These are phyloP conservation scores for Penicillium odoratum DNA, from an alignment of 495 filamentous ascomycete genomes.

Conservation along the genomic window DNA sequence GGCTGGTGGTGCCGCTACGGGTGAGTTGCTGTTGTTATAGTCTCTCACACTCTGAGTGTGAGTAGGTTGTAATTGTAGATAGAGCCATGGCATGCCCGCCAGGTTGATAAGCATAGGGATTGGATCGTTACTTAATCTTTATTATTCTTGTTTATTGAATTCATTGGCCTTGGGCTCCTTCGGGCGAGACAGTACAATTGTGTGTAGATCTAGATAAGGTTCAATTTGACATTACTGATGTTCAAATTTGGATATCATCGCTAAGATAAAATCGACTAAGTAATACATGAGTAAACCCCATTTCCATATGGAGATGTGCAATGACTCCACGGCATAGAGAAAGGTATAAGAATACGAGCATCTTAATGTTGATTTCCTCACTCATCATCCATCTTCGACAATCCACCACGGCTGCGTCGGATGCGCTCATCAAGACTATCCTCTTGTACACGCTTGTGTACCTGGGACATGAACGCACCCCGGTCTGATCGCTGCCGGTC, in stretches of 20 bases:
- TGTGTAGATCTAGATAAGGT: not conserved
- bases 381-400: slow-evolving; percentile 36
- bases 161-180: not conserved
- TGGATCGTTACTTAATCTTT: slow-evolving; percentile 6
- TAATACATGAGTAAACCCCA: not conserved
- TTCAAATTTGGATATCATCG: slow-evolving; percentile 6
- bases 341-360: not conserved
- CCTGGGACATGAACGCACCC: slow-evolving; percentile 40
- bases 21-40: slow-evolving; percentile 50
- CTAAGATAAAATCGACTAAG: not conserved
- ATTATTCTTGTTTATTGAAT: not conserved
- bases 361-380: not conserved
- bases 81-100: slow-evolving; percentile 14
- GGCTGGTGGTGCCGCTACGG: slow-evolving; percentile 48
- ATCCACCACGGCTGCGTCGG: slow-evolving; percentile 39
- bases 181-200: not conserved
- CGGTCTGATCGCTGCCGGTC: slow-evolving; percentile 44
- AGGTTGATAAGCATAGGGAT: slow-evolving; percentile 10
- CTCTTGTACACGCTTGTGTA: slow-evolving; percentile 42
- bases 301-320: not conserved
- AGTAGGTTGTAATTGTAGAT: slow-evolving; percentile 29
- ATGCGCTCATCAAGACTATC: slow-evolving; percentile 48
- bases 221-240: not conserved
- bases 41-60: not conserved
- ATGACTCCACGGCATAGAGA: not conserved